Base-by-base conservation (phyloP, 192 early-diverging fungal genomes). In the Chytriomyces sp. region DNA sequence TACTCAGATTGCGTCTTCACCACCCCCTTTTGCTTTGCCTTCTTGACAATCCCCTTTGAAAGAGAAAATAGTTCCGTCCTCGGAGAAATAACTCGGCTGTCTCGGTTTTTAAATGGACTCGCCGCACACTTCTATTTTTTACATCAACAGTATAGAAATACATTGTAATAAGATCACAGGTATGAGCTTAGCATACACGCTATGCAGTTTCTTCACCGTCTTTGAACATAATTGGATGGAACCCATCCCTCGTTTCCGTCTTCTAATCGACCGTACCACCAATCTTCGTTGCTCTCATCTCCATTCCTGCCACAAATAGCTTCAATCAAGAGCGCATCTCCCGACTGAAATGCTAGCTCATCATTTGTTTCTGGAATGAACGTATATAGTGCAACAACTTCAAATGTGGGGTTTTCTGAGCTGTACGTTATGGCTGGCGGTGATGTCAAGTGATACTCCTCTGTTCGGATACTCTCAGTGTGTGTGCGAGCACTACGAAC, bases 301-400 rank as follows among this genome's bases (percentile, higher is more conserved):
- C 73, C 78, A 20, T 68, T 76, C 16, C 83, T 47, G 13, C 81
- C 82, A 6, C 69, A 70, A 23, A 50, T 53, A 2, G 48, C 61
- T 11, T 59, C 47, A 48, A 82, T 77, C 7, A 16, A 18, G 6
- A 83, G 69, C 11, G 28, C 35, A 61, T 80, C 77, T 1, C 80
- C 82, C 8, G 63, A 82, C 11, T 75, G 47, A 57, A 87, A 62
- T 46, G 77, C 75, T 60, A 87, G 45, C 79, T 87, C 86, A 46
- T 83, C 82, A 3, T 70, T 50, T 5, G 69, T 16, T 53, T 84
- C 83, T 24, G 83, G 63, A 20, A 77, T 50, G 72, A 87, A 87
- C 43, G 69, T 65, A 61, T 87, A 87, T 62, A 82, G 16, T 20
- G 79, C 82, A n/a, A 79, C 69, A 9, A 77, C 82, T 61, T 77